A percentile compares a stretch with the other conserved stretches of the same genome.
These are phyloP conservation scores for Moricandia arvensis DNA, from an alignment of 345 rosid species.

Conservation along the genomic window DNA sequence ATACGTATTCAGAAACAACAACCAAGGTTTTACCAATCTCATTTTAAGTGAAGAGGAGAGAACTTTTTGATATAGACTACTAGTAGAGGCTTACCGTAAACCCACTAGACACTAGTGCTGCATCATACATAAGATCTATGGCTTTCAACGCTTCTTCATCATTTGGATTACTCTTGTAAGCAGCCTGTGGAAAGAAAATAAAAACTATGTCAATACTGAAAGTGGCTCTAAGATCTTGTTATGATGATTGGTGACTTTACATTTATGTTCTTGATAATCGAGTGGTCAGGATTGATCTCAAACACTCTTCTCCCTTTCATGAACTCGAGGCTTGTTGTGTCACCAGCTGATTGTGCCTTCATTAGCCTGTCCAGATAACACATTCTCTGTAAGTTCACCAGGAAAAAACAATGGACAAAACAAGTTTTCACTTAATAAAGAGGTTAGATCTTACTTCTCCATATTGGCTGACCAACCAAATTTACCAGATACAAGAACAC, in stretches of 20 bases:
- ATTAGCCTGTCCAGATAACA: slow-evolving; percentile 57
- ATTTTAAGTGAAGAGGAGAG: background rate
- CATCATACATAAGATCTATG: slow-evolving; percentile 81
- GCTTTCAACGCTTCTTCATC: slow-evolving; percentile 82
- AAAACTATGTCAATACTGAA: background rate
- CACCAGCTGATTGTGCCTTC: slow-evolving; percentile 91
- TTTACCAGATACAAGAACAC: slow-evolving; percentile 91
- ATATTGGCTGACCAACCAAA: slow-evolving; percentile 99
- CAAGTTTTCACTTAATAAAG: background rate
- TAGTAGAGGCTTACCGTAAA: slow-evolving; percentile 62
- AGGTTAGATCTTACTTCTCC: slow-evolving; percentile 66
- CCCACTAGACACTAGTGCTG: slow-evolving; percentile 94
- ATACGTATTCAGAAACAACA: slow-evolving; percentile 18
- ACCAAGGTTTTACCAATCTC: background rate
- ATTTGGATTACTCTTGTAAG: slow-evolving; percentile 62
- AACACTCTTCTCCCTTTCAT: slow-evolving; percentile 97
- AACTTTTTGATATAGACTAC: background rate
- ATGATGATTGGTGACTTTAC: slow-evolving; percentile 40
- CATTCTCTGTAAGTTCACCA: slow-evolving; percentile 7
- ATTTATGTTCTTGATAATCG: slow-evolving; percentile 64
- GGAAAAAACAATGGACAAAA: background rate
- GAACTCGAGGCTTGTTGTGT: slow-evolving; percentile 75
- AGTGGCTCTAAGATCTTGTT: background rate
- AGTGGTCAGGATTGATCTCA: slow-evolving; percentile 93
- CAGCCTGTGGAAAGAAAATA: slow-evolving; percentile 51